Evolutionary conservation across 805 yeast genomes (phyloP), one percentile per base, ranked within the genome.

Genomic region (Ascoidea tarda): DNA sequence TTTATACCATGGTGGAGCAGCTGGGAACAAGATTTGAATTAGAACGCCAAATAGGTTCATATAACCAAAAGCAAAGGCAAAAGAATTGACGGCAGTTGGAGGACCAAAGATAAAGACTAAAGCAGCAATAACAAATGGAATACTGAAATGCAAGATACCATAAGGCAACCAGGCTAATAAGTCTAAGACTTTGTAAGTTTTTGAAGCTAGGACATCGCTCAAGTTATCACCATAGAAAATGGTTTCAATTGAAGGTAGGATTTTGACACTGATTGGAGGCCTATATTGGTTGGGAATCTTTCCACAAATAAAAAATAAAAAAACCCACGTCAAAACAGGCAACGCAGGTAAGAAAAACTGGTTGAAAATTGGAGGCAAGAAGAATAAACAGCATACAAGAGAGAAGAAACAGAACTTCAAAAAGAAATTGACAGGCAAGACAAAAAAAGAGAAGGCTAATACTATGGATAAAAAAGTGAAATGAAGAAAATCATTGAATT

Each of bases 1-100:
- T 61, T 87, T 85, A 65, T 91, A 91, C 99, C 99, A 91, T 16
- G 99, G 99, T 12, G 99, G 95, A 52, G 98, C 97, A 50, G 93
- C 87, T 5, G 99, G 96, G 65, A 87, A 88, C 5, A 82, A 57
- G 58, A 88, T 75, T 69, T 93, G 98, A 53, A 79, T 77, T 44
- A 84, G 62, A 38, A 91, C 97, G 48, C 97, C 98, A 51, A 80
- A 65, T 58, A 90, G 67, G 67, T 91, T 93, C 91, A 89, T 85
- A 71, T 85, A 88, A 10, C 99, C 99, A 69, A 93, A 90, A 4
- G 96, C 88, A 70, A 89, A 87, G 2, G 88, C 96, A 67, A 83
- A 91, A 6, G 87, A 78, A 55, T 95, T 79, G 47, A 91, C 69
- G 4, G 88, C 72, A 8, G 85, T 82, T 49, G 99, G 99, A 6